phyloP scores from a whole-genome alignment of 352 stramenopile genomes.

The Plasmopara halstedii region DNA sequence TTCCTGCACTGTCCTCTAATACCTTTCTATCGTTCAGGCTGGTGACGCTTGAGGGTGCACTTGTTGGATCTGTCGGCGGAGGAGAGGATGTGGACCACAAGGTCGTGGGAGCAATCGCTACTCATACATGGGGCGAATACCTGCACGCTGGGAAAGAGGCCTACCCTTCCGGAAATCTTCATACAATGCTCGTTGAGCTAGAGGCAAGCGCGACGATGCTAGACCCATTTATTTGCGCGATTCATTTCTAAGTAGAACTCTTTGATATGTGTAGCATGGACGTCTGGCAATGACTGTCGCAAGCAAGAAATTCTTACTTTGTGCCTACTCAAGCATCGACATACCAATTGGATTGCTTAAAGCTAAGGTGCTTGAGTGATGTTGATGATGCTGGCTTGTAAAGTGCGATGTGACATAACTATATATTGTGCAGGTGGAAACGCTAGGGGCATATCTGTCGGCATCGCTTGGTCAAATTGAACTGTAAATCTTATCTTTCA shows the following conservation, averaged over 20 bases:
- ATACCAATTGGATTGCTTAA: constrained; percentile 61
- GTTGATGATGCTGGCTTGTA: neutral
- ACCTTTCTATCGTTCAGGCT: constrained; percentile 28
- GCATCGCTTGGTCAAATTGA: constrained; percentile 64
- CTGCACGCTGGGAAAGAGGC: constrained; percentile 67
- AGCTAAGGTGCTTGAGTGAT: constrained; percentile 40
- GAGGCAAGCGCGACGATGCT: constrained; percentile 22
- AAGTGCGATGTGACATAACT: neutral
- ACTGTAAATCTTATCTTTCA: constrained; percentile 27
- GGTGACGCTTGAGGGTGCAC: constrained; percentile 76
- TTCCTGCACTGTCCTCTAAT: neutral
- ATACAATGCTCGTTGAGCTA: constrained; percentile 65
- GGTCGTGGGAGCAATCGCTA: constrained; percentile 76
- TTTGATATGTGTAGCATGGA: constrained; percentile 29
- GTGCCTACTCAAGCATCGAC: constrained; percentile 57
- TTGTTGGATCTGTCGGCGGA: constrained; percentile 67
- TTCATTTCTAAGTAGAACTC: neutral
- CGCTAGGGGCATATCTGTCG: constrained; percentile 50
- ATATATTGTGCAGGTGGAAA: constrained; percentile 35
- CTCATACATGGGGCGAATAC: constrained; percentile 82
- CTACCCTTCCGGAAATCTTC: constrained; percentile 39
- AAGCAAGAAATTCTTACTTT: constrained; percentile 68
- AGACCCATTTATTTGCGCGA: neutral
- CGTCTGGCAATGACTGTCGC: constrained; percentile 55
- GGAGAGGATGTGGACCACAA: constrained; percentile 65